Evolutionary conservation across 2,329 filamentous ascomycete genomes (phyloP), one percentile per base, ranked within the genome.

Genomic region (Pseudocercospora vitis): DNA sequence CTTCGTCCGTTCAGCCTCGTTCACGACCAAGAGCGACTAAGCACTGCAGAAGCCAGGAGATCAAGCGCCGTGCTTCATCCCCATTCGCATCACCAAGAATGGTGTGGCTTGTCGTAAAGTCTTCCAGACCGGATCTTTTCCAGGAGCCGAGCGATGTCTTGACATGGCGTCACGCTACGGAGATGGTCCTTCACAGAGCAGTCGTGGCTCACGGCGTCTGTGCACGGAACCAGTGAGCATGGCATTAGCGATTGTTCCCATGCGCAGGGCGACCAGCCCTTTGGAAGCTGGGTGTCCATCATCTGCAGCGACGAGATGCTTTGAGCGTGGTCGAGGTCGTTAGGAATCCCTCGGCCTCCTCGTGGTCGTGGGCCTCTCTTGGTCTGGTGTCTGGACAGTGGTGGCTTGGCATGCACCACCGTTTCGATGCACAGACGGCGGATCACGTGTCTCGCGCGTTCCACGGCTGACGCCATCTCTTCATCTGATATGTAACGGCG

Each of bases 21-120:
- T 44, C 29, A 28, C n/a, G 18, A 23, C 39, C 21, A 44, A 24
- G 39, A 44, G 35, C 28, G n/a, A 56, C n/a, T 28, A 29, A 7
- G 29, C 18, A 35, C 32, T 40, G 53, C 37, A 37, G 29, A 45
- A 12, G 12, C 29, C 24, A 48, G 48, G 44, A 56, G 53, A 18
- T 28, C 11, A 56, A 49, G 45, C 14, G 49, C 48, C 45, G 39
- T 44, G 19, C 21, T n/a, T 29, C 33, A 52, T 42, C 48, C 53
- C 37, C 31, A 44, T 56, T 44, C 19, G 53, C 42, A 26, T 44
- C 44, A 21, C 50, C 48, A 56, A 46, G 24, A 52, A 8, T 37
- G 14, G 44, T 48, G 53, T 56, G 53, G 53, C 53, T 52, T 48
- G 12, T 24, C 21, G 19, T 28, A 24, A 44, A 44, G 39, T 7